Percentiles rank a stretch among this genome's conserved stretches.
phyloP scores from a whole-genome alignment of 2,329 filamentous ascomycete species.

The Penicillium sp. region DNA sequence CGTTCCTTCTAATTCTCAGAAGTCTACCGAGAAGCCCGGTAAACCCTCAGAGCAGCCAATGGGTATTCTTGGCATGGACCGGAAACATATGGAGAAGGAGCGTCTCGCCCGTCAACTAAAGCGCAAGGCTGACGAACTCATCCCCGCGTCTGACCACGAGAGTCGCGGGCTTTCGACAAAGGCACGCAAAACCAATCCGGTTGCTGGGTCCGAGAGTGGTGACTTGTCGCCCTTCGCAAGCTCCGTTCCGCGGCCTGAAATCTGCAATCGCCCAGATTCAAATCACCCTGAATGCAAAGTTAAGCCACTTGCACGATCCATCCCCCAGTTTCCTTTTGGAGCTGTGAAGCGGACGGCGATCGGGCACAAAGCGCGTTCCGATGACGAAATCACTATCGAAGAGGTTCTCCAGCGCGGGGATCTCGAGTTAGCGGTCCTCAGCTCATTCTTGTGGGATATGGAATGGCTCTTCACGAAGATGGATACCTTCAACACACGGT shows the following conservation, averaged over 20 bases:
- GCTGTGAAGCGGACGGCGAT: conserved; percentile 80
- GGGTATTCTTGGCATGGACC: conserved; percentile 60
- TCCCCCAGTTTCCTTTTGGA: conserved; percentile 56
- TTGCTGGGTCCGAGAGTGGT: neutral
- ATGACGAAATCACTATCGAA: conserved; percentile 80
- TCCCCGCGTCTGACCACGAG: conserved; percentile 34
- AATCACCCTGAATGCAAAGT: conserved; percentile 1
- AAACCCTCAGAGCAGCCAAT: neutral
- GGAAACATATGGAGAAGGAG: conserved; percentile 82
- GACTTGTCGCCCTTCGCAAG: neutral
- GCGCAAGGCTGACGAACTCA: conserved; percentile 49
- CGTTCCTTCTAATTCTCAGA: neutral
- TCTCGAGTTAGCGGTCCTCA: conserved; percentile 75
- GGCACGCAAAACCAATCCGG: conserved; percentile 11
- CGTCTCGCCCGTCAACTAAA: conserved; percentile 68
- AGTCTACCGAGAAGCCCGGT: neutral
- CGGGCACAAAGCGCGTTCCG: conserved; percentile 57
- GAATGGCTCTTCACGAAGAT: conserved; percentile 76
- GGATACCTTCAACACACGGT: conserved; percentile 57
- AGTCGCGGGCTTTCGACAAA: conserved; percentile 22
- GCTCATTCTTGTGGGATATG: conserved; percentile 82
- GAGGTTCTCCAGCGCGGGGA: conserved; percentile 74
- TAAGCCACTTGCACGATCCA: conserved; percentile 19
- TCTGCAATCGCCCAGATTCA: conserved; percentile 3
- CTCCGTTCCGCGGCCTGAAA: neutral